phyloP scores from a whole-genome alignment of 371 early-diverging fungal species.

The Mortierella sp. region DNA sequence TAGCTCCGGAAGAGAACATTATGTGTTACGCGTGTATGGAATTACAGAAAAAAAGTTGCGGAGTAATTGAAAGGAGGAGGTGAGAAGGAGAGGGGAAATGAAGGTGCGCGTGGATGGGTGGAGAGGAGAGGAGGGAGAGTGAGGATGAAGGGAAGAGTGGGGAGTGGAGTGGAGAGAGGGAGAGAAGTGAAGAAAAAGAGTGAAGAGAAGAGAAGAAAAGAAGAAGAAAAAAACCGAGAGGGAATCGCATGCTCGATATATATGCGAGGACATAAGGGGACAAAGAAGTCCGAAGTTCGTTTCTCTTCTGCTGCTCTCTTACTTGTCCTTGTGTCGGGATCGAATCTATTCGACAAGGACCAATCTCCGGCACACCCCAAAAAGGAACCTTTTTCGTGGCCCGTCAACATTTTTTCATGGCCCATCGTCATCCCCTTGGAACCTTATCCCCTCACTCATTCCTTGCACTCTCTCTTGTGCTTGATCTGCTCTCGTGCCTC shows the following conservation, averaged over 20 bases:
- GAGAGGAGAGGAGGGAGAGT: slow-evolving; percentile 13
- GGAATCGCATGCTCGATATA: too few species aligned
- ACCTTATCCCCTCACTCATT: neutral
- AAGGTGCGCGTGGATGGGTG: slow-evolving; percentile 3
- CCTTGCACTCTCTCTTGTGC: neutral
- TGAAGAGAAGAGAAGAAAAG: neutral
- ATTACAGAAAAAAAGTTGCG: neutral
- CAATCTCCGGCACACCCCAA: slow-evolving; percentile 40
- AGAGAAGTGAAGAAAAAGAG: slow-evolving; percentile 6
- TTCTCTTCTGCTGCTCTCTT: neutral
- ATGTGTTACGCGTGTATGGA: slow-evolving; percentile 21
- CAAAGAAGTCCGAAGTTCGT: slow-evolving; percentile 20
- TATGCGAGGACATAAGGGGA: slow-evolving; percentile 24
- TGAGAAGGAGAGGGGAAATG: neutral
- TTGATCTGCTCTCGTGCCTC: slow-evolving; percentile 6
- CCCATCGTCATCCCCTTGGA: slow-evolving; percentile 17
- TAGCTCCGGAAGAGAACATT: slow-evolving; percentile 55
- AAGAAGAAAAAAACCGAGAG: neutral
- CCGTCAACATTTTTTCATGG: slow-evolving; percentile 39
- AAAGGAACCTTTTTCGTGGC: slow-evolving; percentile 37
- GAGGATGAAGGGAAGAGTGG: slow-evolving; percentile 6
- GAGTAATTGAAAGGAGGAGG: slow-evolving; percentile 1
- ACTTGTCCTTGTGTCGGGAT: too few species aligned
- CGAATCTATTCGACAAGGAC: too few species aligned
- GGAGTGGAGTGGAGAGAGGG: neutral